Evolutionary conservation across 345 rosid species (phyloP).

Genomic region (Trapa incisa): DNA sequence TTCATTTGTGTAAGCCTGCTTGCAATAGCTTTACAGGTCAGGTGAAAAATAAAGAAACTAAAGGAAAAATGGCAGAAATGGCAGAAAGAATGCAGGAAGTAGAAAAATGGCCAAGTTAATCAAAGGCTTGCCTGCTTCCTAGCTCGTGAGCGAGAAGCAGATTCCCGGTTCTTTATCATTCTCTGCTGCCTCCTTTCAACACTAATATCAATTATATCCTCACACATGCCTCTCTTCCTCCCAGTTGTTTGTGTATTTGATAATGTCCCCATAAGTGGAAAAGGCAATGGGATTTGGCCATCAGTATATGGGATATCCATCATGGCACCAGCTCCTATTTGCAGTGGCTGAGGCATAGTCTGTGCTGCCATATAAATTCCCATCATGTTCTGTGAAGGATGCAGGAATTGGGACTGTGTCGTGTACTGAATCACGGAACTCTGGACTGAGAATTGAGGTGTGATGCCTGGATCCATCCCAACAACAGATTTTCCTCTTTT

Average conservation of each 20-base stretch:
- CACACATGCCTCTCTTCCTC: conserved; percentile 68
- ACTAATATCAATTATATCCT: conserved; percentile 54
- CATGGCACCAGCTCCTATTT: conserved; percentile 32
- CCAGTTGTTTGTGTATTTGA: conserved; percentile 68
- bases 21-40: conserved; percentile 13
- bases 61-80: not conserved
- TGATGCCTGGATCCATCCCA: conserved; percentile 34
- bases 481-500: conserved; percentile 21
- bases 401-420: conserved; percentile 52
- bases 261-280: conserved; percentile 66
- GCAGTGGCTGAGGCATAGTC: conserved; percentile 44
- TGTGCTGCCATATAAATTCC: conserved; percentile 50
- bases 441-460: conserved; percentile 42
- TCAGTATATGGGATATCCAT: conserved; percentile 70
- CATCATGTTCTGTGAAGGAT: conserved; percentile 50
- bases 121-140: conserved; percentile 62
- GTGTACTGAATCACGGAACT: conserved; percentile 78
- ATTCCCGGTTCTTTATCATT: conserved; percentile 96
- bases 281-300: conserved; percentile 45
- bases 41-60: conserved; percentile 1
- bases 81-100: not conserved
- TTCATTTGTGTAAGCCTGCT: conserved; percentile 92
- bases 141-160: conserved; percentile 97
- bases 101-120: not conserved
- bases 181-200: conserved; percentile 92